These are phyloP conservation scores for Avena sativa DNA, from an alignment of 176 grass and related monocot genomes.

Conservation along the genomic window DNA sequence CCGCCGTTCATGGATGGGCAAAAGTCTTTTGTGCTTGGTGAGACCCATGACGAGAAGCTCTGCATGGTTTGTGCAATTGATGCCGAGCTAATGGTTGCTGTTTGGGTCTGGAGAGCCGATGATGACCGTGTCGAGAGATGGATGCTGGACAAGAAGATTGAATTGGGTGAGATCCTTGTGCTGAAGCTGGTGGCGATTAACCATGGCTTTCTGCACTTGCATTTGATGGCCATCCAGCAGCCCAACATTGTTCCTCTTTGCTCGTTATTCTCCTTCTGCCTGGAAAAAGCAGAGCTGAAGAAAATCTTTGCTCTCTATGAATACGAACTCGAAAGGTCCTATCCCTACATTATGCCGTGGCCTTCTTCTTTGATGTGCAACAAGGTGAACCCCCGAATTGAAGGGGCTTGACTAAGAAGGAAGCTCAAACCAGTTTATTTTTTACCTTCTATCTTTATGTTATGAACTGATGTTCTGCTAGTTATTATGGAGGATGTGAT, in stretches of 20 bases:
- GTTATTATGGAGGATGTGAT: neutral
- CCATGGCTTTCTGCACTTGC: neutral
- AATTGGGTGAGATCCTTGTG: neutral
- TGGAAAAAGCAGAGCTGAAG: neutral
- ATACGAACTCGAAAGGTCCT: neutral
- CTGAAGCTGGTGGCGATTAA: neutral
- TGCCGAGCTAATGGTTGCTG: neutral
- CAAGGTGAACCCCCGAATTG: neutral
- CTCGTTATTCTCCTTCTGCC: neutral
- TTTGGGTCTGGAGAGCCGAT: neutral
- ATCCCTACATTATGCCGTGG: slow-evolving; percentile 10
- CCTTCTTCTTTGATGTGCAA: neutral
- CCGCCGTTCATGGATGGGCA: neutral
- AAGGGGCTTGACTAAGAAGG: neutral
- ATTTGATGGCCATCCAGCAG: neutral
- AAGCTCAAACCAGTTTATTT: neutral
- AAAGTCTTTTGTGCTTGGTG: neutral
- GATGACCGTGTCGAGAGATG: neutral
- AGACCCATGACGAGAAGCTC: neutral
- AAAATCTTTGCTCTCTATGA: neutral
- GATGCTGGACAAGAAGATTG: neutral
- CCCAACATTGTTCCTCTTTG: neutral
- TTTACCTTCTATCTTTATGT: neutral
- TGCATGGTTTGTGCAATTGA: neutral
- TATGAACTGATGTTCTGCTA: neutral